Conservation (phyloP, 129 eudicot genomes). For the Chrysanthemum lavandulifolium region DNA sequence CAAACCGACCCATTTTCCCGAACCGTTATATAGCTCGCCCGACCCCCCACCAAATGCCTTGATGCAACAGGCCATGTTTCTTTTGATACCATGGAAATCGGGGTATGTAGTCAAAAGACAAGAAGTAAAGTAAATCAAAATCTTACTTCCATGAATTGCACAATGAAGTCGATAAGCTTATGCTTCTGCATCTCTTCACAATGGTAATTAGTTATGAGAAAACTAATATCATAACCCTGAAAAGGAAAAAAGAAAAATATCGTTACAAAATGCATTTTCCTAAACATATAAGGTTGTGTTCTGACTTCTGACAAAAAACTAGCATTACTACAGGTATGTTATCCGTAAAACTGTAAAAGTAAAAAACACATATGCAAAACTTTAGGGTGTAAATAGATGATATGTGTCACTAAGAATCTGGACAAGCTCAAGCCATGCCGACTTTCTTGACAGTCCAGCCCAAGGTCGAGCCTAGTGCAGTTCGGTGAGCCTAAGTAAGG, state of each 20-base stretch:
- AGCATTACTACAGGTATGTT: not conserved
- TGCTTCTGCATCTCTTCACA: conserved; percentile 92
- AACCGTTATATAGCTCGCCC: too few relatives aligned
- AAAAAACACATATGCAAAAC: conserved; percentile 2
- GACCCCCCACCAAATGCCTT: too few relatives aligned
- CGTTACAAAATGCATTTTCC: not conserved
- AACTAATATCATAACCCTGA: conserved; percentile 89
- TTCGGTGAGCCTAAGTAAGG: not conserved
- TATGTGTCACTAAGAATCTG: not conserved
- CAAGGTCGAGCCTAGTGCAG: conserved; percentile 6
- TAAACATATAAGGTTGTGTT: not conserved
- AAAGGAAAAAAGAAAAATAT: not conserved
- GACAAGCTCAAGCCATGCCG: not conserved
- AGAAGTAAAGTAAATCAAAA: not conserved
- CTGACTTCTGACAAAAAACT: too few relatives aligned
- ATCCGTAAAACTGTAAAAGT: not conserved
- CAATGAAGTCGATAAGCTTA: conserved; percentile 81
- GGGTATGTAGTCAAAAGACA: not conserved
- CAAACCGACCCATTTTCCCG: too few relatives aligned
- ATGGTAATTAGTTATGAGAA: conserved; percentile 80
- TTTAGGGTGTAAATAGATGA: not conserved
- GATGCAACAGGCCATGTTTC: too few relatives aligned
- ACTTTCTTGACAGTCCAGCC: conserved; percentile 4
- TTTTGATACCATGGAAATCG: too few relatives aligned
- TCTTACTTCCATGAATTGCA: conserved; percentile 89